Evolutionary conservation across 345 rosid genomes (phyloP).

Genomic region (Sonneratia caseolaris): DNA sequence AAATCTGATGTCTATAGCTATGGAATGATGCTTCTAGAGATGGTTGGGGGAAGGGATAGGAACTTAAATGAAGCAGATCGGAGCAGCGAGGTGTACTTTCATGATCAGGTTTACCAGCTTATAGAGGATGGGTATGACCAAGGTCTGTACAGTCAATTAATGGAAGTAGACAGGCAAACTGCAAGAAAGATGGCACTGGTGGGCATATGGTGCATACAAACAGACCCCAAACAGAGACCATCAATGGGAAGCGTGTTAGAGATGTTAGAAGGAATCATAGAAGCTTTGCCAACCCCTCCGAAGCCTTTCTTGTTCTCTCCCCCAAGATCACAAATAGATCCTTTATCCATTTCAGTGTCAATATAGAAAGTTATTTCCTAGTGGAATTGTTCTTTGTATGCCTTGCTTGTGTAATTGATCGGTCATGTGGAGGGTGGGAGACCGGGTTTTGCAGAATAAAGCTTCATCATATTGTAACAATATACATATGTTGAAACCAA

Average conservation of each 20-base stretch:
- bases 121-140: constrained; percentile 12
- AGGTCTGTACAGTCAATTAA: background rate
- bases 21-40: constrained; percentile 17
- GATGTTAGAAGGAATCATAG: constrained; percentile 5
- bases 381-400: too few species aligned
- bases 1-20: constrained; percentile 33
- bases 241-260: constrained; percentile 6
- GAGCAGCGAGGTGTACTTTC: constrained; percentile 27
- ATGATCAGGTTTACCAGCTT: constrained; percentile 21
- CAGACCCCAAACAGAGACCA: background rate
- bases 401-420: too few species aligned
- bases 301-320: background rate
- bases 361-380: too few species aligned
- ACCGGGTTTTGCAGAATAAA: too few species aligned
- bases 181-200: background rate
- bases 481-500: too few species aligned
- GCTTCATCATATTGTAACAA: too few species aligned
- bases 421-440: too few species aligned
- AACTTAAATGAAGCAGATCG: background rate
- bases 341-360: background rate
- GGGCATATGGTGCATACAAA: constrained; percentile 9
- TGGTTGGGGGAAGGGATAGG: background rate
- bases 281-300: background rate
- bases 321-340: background rate
- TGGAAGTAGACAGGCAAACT: background rate